phyloP scores from a whole-genome alignment of 2,329 filamentous ascomycete species.

The Colletotrichum ledebouriae region DNA sequence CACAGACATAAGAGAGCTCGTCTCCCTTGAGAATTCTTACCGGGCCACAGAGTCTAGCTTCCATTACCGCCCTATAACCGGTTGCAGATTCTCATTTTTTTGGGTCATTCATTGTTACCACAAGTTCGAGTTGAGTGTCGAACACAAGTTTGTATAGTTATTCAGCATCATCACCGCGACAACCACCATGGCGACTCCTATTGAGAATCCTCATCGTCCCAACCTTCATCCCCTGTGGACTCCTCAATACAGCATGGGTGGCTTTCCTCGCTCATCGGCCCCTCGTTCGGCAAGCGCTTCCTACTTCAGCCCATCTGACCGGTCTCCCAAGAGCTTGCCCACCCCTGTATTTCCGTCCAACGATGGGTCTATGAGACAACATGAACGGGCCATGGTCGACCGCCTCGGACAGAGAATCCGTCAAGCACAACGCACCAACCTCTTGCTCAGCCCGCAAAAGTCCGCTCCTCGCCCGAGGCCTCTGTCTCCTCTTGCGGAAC shows the following conservation, averaged over 20 bases:
- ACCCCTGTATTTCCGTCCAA: constrained; percentile 52
- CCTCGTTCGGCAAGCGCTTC: constrained; percentile 26
- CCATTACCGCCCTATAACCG: constrained; percentile 24
- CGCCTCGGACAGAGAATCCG: constrained; percentile 50
- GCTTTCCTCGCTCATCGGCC: constrained; percentile 41
- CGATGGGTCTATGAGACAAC: constrained; percentile 52
- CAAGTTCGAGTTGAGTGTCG: constrained; percentile 3
- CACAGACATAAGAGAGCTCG: constrained; percentile 35
- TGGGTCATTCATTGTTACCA: constrained; percentile 21
- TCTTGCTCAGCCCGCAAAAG: constrained; percentile 25
- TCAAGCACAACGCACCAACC: constrained; percentile 39
- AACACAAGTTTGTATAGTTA: constrained; percentile 11
- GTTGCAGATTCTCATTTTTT: constrained; percentile 31
- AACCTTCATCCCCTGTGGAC: constrained; percentile 52
- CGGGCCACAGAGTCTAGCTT: constrained; percentile 25
- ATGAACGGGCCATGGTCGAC: constrained; percentile 53
- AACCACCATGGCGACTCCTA: constrained; percentile 39
- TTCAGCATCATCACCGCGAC: constrained; percentile 15
- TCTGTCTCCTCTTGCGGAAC: constrained; percentile 37
- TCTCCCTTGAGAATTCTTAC: constrained; percentile 31
- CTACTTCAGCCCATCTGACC: constrained; percentile 47
- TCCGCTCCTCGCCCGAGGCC: constrained; percentile 34
- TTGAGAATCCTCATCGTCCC: constrained; percentile 37
- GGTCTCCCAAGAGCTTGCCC: constrained; percentile 50
- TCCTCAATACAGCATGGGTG: constrained; percentile 47